phyloP scores from a whole-genome alignment of 176 grass and related monocot genomes.

The Calamus simplicifolius region DNA sequence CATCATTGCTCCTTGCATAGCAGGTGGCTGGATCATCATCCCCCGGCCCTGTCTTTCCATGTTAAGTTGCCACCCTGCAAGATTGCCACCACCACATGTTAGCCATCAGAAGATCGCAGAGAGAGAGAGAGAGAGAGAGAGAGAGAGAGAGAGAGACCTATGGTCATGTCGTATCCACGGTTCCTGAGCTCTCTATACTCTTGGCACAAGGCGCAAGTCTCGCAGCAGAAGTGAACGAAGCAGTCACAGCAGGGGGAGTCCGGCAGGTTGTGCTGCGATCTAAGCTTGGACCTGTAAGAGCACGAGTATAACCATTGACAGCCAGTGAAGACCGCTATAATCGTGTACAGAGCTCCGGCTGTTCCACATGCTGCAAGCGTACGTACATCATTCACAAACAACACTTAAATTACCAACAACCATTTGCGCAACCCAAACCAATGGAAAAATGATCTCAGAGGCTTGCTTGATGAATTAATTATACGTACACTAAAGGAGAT shows the following conservation, averaged over 20 bases:
- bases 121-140: too few relatives aligned
- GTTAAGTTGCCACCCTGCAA: constrained; percentile 7
- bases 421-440: too few relatives aligned
- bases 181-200: constrained; percentile 4
- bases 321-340: neutral
- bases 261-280: neutral
- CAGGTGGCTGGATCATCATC: neutral
- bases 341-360: neutral
- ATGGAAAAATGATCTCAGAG: too few relatives aligned
- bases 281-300: neutral
- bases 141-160: neutral
- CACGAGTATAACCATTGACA: constrained; percentile 1
- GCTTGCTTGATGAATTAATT: too few relatives aligned
- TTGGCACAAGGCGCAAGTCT: neutral
- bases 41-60: neutral
- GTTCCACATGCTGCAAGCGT: too few relatives aligned
- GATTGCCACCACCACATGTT: too few relatives aligned
- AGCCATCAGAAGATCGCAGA: too few relatives aligned
- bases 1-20: neutral
- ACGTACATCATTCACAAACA: too few relatives aligned
- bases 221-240: neutral
- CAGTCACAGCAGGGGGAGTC: neutral
- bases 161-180: constrained; percentile 8
- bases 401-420: too few relatives aligned
- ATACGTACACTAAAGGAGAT: too few relatives aligned